Conservation (phyloP, 805 yeast species). For the Spathaspora sp. region DNA sequence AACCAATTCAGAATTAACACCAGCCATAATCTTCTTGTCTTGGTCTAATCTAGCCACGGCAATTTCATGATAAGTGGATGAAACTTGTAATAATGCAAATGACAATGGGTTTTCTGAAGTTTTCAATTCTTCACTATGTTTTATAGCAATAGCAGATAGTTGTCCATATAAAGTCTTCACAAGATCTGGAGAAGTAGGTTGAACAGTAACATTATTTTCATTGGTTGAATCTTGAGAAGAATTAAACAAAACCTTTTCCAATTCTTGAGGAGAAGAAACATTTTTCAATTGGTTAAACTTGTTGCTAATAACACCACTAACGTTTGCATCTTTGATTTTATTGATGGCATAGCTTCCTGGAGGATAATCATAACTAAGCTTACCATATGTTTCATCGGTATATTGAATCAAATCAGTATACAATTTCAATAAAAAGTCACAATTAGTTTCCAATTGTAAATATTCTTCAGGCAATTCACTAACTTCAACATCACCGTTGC, state of each 20-base stretch:
- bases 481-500: slow-evolving; percentile 48
- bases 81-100: slow-evolving; percentile 50
- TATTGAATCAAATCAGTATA: slow-evolving; percentile 48
- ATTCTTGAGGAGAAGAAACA: slow-evolving; percentile 65
- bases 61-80: slow-evolving; percentile 56
- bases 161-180: slow-evolving; percentile 78
- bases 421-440: slow-evolving; percentile 59
- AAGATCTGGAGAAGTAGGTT: slow-evolving; percentile 32
- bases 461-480: slow-evolving; percentile 75
- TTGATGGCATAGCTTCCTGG: slow-evolving; percentile 48
- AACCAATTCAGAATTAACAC: slow-evolving; percentile 56
- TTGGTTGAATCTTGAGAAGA: slow-evolving; percentile 11
- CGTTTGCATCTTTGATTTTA: slow-evolving; percentile 64
- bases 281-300: slow-evolving; percentile 58
- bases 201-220: slow-evolving; percentile 18
- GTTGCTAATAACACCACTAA: slow-evolving; percentile 52
- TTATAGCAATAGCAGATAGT: slow-evolving; percentile 52
- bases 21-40: slow-evolving; percentile 58
- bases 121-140: slow-evolving; percentile 46
- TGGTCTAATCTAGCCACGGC: slow-evolving; percentile 69
- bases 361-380: slow-evolving; percentile 79
- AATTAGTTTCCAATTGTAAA: slow-evolving; percentile 59
- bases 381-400: slow-evolving; percentile 56
- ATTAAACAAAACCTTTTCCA: slow-evolving; percentile 49
- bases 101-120: slow-evolving; percentile 47